Evolutionary conservation across 2,329 filamentous ascomycete species (phyloP).

Genomic region (Camillea tinctor): DNA sequence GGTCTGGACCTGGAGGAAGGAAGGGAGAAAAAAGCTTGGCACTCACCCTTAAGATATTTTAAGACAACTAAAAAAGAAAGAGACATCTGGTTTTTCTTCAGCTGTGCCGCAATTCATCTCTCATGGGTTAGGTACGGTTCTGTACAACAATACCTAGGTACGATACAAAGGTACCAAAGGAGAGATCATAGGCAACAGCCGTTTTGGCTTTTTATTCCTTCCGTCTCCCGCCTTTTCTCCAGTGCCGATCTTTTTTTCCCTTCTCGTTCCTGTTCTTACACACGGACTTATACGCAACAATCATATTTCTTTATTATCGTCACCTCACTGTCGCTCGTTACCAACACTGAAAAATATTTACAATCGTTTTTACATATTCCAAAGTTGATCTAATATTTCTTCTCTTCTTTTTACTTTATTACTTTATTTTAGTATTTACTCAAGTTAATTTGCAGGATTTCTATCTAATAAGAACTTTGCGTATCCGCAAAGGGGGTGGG

Average conservation of each 20-base stretch:
- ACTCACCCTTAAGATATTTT: neutral
- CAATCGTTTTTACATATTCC: conserved; percentile 11
- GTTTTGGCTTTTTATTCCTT: neutral
- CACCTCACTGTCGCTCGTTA: conserved; percentile 21
- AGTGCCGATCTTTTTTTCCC: conserved; percentile 10
- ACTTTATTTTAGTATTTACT: conserved; percentile 4
- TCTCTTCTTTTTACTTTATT: conserved; percentile 5
- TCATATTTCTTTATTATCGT: conserved; percentile 3
- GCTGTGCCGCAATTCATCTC: neutral
- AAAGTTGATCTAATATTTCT: neutral
- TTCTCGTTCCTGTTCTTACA: conserved; percentile 2
- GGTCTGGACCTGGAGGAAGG: neutral
- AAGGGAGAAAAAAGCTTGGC: neutral
- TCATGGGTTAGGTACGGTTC: too few species aligned
- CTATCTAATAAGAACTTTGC: neutral
- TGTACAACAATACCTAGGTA: too few species aligned
- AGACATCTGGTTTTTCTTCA: too few species aligned
- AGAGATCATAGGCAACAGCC: neutral
- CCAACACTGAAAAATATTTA: conserved; percentile 5
- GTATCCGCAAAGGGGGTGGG: neutral
- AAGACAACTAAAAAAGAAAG: neutral
- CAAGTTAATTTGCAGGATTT: neutral
- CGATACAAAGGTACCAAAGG: neutral
- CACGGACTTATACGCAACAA: conserved; percentile 1
- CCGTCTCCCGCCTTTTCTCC: conserved; percentile 7